Evolutionary conservation across 2,329 filamentous ascomycete species (phyloP), one percentile per base, ranked within the genome.

Genomic region (Hymenoscyphus scutula): DNA sequence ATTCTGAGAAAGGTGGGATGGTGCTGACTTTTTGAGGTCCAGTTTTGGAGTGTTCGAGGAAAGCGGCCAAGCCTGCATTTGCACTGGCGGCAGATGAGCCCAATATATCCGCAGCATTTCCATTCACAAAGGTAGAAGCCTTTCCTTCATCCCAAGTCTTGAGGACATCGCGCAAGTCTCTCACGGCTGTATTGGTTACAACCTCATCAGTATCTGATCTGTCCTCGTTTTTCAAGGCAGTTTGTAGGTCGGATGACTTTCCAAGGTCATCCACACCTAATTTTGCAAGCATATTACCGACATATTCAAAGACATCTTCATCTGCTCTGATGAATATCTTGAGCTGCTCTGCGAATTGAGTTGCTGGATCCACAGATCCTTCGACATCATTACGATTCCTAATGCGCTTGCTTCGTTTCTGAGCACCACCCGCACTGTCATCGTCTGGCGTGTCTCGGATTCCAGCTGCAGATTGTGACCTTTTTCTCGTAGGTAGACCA

Each of bases 401-500:
- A 32, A 86, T 86, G 57, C 87, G 79, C 70, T 89, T 90, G 73
- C 86, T 89, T 62, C 86, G 79, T 70, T 88, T 89, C 59, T 84
- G 82, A 11, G 83, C 79, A 1, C 77, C 77, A 48, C 41, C 41
- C 19, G 41, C 41, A 27, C 78, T 80, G 37, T 88, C 85, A 58
- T 88, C 85, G 7, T 86, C 84, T 0, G 71, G 77, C 0, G 74
- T 78, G 2, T 88, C 85, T 0, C 78, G 78, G 17, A 89, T 74
- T 2, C 85, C 85, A 4, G 86, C 86, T 32, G 77, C 75, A 11
- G 86, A 89, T 64, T 88, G 85, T 1, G 86, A 88, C 57, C 86
- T 79, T 71, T 88, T 88, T 58, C 85, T 79, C 0, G 80, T 81
- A 13, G 72, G 69, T 3, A 73, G 41, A 41, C 63, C 54, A 17